Conservation (phyloP, 2,329 filamentous ascomycete species). For the Penicillium sp. region DNA sequence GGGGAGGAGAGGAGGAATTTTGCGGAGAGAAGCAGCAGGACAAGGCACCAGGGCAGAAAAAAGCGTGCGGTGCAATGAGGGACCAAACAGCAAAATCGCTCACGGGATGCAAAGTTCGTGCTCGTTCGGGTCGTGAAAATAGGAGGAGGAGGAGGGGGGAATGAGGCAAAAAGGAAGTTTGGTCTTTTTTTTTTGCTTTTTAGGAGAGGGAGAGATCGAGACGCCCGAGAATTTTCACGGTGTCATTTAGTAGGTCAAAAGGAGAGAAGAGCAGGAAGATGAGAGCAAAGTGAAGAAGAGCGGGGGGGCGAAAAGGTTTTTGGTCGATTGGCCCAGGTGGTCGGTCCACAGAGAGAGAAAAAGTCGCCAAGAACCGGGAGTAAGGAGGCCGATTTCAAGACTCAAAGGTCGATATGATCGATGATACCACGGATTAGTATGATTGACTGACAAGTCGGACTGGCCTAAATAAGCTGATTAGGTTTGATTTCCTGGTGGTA, state of each 20-base stretch:
- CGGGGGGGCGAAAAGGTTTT: constrained; percentile 21
- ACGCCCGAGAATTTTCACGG: constrained; percentile 7
- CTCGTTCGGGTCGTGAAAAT: constrained; percentile 28
- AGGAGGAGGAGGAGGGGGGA: constrained; percentile 8
- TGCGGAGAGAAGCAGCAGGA: constrained; percentile 19
- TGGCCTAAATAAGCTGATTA: not conserved
- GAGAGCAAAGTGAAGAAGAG: constrained; percentile 3
- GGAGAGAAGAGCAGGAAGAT: not conserved
- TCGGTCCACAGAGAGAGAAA: constrained; percentile 5
- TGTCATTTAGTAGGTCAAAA: constrained; percentile 1
- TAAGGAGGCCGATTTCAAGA: constrained; percentile 3
- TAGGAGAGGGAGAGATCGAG: constrained; percentile 8
- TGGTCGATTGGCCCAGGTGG: constrained; percentile 7
- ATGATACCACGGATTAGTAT: not conserved
- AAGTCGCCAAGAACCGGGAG: constrained; percentile 4
- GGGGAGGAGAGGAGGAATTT: constrained; percentile 14
- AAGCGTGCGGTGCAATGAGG: constrained; percentile 17
- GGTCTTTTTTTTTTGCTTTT: constrained; percentile 19
- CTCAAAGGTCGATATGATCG: not conserved
- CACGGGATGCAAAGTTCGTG: constrained; percentile 30
- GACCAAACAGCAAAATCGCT: constrained; percentile 23
- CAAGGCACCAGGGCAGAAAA: constrained; percentile 22
- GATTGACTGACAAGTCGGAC: not conserved
- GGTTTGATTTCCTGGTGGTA: not conserved
- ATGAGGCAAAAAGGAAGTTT: not conserved